Conservation (phyloP, 768 basidiomycete species). For the Tulasnella sp. region DNA sequence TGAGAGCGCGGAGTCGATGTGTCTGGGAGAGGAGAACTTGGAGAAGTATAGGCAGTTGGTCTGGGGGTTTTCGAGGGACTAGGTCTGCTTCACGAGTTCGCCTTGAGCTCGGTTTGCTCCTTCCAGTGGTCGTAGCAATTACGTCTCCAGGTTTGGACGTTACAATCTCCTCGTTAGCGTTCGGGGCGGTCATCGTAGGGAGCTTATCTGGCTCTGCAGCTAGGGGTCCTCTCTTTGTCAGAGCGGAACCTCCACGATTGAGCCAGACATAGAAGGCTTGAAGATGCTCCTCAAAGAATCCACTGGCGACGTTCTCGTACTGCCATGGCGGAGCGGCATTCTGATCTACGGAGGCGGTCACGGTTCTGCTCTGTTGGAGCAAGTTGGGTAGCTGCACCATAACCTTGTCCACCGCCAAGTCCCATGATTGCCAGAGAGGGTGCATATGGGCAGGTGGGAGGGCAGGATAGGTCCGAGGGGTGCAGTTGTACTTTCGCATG, state of each 20-base stretch:
- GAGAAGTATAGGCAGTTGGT: constrained; percentile 94
- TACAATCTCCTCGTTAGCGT: constrained; percentile 2
- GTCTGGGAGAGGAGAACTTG: constrained; percentile 96
- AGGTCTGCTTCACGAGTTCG: not conserved
- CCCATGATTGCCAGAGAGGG: constrained; percentile 95
- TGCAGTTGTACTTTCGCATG: constrained; percentile 97
- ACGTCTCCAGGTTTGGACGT: constrained; percentile 6
- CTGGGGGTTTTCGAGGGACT: constrained; percentile 84
- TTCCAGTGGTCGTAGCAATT: constrained; percentile 8
- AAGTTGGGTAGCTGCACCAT: constrained; percentile 89
- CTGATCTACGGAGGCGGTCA: constrained; percentile 36
- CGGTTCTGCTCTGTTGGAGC: constrained; percentile 40
- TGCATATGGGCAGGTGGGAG: constrained; percentile 97
- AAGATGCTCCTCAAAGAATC: constrained; percentile 93
- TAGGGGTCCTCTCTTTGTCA: constrained; percentile 71
- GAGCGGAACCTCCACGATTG: constrained; percentile 81
- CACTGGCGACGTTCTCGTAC: constrained; percentile 75
- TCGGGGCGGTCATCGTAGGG: constrained; percentile 44
- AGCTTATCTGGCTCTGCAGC: constrained; percentile 40
- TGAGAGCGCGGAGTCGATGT: constrained; percentile 90
- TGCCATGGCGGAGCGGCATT: constrained; percentile 46
- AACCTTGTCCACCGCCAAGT: constrained; percentile 91
- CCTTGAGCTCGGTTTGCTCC: not conserved
- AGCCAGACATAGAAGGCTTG: constrained; percentile 99
- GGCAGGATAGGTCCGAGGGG: constrained; percentile 86